These are phyloP conservation scores for Xylaria digitata DNA, from an alignment of 2,329 filamentous ascomycete genomes.

Conservation along the genomic window DNA sequence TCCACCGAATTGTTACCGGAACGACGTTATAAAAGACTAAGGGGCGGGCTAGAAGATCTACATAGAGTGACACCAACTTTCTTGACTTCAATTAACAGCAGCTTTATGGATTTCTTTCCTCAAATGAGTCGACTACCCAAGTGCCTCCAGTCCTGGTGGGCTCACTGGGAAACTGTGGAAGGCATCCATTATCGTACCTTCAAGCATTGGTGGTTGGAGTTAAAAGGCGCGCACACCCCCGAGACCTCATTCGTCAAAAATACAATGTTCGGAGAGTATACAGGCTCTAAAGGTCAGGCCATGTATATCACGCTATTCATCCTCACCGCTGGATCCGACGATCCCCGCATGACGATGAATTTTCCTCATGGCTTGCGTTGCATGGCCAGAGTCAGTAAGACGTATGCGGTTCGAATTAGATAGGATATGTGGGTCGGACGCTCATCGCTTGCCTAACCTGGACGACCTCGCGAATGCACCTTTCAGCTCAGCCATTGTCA, in stretches of 20 bases:
- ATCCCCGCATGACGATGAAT: conserved; percentile 53
- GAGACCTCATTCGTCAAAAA: conserved; percentile 48
- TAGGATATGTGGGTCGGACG: conserved; percentile 53
- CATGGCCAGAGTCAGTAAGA: conserved; percentile 50
- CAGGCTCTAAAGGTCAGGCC: conserved; percentile 51
- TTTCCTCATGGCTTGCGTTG: conserved; percentile 47
- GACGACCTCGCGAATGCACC: conserved; percentile 55
- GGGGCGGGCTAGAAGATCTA: conserved; percentile 52
- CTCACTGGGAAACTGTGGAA: conserved; percentile 50
- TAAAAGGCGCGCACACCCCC: conserved; percentile 25
- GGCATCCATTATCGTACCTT: conserved; percentile 52
- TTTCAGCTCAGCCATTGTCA: conserved; percentile 57
- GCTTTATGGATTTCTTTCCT: conserved; percentile 55
- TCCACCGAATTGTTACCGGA: conserved; percentile 53
- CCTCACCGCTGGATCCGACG: conserved; percentile 59
- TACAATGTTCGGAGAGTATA: conserved; percentile 51
- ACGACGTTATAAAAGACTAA: conserved; percentile 48
- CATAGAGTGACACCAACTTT: conserved; percentile 53
- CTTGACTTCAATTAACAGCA: conserved; percentile 51
- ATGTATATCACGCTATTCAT: conserved; percentile 54
- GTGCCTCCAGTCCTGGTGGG: conserved; percentile 51
- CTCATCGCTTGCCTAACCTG: conserved; percentile 54
- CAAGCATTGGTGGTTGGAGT: conserved; percentile 50
- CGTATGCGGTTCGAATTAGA: conserved; percentile 58
- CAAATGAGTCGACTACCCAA: conserved; percentile 48